phyloP scores from a whole-genome alignment of 2,329 filamentous ascomycete genomes.

The Phaeoacremonium minimum region DNA sequence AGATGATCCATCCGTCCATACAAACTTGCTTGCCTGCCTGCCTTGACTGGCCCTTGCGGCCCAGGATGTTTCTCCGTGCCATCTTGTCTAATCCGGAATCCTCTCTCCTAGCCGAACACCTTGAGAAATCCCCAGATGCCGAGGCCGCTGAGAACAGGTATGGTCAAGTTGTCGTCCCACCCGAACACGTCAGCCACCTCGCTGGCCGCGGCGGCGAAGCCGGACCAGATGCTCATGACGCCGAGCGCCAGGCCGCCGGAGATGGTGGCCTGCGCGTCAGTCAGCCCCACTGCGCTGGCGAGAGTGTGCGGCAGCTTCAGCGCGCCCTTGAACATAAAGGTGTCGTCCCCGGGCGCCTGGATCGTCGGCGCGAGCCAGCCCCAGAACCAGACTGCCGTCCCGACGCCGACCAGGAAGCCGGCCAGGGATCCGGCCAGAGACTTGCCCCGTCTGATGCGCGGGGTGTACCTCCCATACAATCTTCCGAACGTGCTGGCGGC shows the following conservation, averaged over 20 bases:
- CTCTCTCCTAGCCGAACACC: slow-evolving; percentile 73
- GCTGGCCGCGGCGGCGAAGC: slow-evolving; percentile 82
- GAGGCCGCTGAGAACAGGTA: slow-evolving; percentile 83
- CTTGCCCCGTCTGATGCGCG: slow-evolving; percentile 80
- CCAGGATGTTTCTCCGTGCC: too few relatives aligned
- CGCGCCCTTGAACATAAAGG: slow-evolving; percentile 76
- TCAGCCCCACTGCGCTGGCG: slow-evolving; percentile 58
- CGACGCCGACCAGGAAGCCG: slow-evolving; percentile 77
- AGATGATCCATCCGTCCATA: too few relatives aligned
- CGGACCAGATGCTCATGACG: slow-evolving; percentile 79
- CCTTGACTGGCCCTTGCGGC: too few relatives aligned
- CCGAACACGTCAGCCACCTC: slow-evolving; percentile 90
- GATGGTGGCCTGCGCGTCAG: slow-evolving; percentile 54
- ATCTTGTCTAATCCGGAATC: too few relatives aligned
- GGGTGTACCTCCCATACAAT: slow-evolving; percentile 84
- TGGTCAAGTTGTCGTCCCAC: slow-evolving; percentile 97
- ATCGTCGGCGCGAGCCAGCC: slow-evolving; percentile 72
- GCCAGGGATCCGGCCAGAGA: slow-evolving; percentile 85
- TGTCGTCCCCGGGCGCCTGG: slow-evolving; percentile 63
- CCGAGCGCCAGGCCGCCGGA: slow-evolving; percentile 70
- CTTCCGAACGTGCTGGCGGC: slow-evolving; percentile 93
- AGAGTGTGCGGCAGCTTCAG: slow-evolving; percentile 64
- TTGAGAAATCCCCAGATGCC: slow-evolving; percentile 91
- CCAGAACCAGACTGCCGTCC: slow-evolving; percentile 83
- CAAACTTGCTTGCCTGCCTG: too few relatives aligned